Base-by-base conservation (phyloP, 202 grass and related monocot species). In the Miscanthus sacchariflorus region DNA sequence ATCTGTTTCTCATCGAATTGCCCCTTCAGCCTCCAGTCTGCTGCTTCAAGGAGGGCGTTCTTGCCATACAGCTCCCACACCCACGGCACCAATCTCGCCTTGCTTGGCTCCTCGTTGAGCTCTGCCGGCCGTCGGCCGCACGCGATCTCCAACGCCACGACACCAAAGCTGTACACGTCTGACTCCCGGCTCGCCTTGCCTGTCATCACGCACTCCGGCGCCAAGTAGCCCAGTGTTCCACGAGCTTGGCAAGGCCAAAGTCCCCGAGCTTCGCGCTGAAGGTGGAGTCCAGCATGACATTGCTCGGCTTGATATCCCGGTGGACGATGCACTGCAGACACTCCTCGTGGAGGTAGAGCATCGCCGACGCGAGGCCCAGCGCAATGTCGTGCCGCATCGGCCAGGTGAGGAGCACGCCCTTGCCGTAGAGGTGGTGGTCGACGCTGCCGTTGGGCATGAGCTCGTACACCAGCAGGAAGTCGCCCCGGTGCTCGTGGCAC, bases 371-470 rank as follows among this genome's bases (percentile, higher is more conserved):
- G n/a, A 97, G 82, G 68, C 91, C 93, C 5, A 95, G 54, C 1
- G 80, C 87, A 25, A 93, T 65, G 84, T 87, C 85, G 72, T 91
- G 87, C 59, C 95, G 43, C 46, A 50, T 46, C 36, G 85, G 66
- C 93, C 95, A 98, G 12, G 70, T 19, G 83, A 98, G 88, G 25
- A 28, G 44, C 74, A 49, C 85, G 8, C 71, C 82, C 17, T 80
- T 85, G 28, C 87, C 87, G 64, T 90, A 95, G 79, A 98, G 86
- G 85, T 98, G 91, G 4, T 82, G 82, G 80, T 98, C 93, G 46
- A 98, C 91, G 73, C 93, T 98, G 80, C 95, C 89, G 44, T 93
- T 98, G 58, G 91, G 93, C 95, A 98, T 91, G 77, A 95, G 82
- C 84, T 98, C 87, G n/a, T 94, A 96, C 14, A 94, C 92, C 13